Conservation (phyloP, 164 flowering plant genomes). For the Paratinospora sagittata region DNA sequence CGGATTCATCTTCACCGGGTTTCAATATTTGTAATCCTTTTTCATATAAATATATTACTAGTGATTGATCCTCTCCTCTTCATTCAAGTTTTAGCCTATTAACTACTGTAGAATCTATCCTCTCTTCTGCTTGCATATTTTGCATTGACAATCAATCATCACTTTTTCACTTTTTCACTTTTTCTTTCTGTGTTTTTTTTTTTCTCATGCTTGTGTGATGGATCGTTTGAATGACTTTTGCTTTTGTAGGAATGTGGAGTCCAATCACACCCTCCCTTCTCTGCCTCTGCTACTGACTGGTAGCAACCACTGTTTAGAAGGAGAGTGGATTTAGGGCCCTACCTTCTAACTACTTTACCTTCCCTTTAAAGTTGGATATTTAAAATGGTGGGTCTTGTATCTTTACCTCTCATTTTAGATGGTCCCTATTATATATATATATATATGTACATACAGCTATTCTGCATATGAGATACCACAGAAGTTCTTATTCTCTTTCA, state of each 20-base stretch:
- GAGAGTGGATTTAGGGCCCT: background rate
- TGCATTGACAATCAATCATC: background rate
- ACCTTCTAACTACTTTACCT: background rate
- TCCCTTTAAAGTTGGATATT: constrained; percentile 2
- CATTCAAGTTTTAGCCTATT: background rate
- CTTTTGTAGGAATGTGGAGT: constrained; percentile 1
- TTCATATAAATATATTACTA: background rate
- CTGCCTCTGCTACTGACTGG: background rate
- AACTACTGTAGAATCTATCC: background rate
- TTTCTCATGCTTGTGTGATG: background rate
- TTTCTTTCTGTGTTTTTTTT: background rate
- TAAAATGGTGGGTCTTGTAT: background rate
- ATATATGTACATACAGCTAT: background rate
- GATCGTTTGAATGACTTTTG: background rate
- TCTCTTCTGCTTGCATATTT: background rate
- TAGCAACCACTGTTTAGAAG: background rate
- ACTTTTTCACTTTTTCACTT: too few relatives aligned
- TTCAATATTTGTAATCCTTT: constrained; percentile 28
- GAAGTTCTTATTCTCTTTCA: background rate
- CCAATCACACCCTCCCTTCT: background rate
- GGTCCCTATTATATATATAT: constrained; percentile 4
- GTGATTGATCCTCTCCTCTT: background rate
- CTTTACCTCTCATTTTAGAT: background rate
- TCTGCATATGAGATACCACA: background rate
- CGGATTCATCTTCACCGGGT: constrained; percentile 85